Percentiles rank a stretch among this genome's conserved stretches.
These are phyloP conservation scores for Thielaviopsis euricoi DNA, from an alignment of 2,329 filamentous ascomycete species.

Conservation along the genomic window DNA sequence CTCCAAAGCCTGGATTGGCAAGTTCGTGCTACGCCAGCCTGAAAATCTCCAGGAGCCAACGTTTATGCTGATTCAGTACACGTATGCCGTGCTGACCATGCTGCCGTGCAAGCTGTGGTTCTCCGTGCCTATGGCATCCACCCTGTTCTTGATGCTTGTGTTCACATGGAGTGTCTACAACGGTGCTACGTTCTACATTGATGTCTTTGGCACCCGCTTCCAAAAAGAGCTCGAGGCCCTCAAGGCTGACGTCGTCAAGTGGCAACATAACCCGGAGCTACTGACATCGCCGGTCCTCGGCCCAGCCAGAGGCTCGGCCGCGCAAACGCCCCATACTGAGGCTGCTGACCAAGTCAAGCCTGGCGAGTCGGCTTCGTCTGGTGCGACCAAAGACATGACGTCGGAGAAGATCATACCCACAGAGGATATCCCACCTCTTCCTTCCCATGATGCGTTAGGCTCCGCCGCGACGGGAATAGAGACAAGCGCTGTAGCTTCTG, in stretches of 20 bases:
- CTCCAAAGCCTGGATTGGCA: constrained; percentile 75
- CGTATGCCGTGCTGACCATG: constrained; percentile 83
- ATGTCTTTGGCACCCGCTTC: constrained; percentile 91
- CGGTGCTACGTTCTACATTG: constrained; percentile 93
- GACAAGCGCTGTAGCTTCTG: neutral
- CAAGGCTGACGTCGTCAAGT: constrained; percentile 75
- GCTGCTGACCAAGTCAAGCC: neutral
- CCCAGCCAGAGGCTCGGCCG: neutral
- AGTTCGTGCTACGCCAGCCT: constrained; percentile 65
- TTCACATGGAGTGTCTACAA: constrained; percentile 96
- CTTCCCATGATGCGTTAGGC: neutral
- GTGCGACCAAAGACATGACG: neutral
- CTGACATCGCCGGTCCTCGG: constrained; percentile 12
- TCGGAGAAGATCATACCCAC: neutral
- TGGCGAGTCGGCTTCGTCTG: neutral
- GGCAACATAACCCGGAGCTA: constrained; percentile 50
- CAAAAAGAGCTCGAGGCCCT: constrained; percentile 88
- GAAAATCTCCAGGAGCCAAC: constrained; percentile 62
- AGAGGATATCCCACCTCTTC: constrained; percentile 2
- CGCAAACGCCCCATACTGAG: neutral
- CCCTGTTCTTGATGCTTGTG: constrained; percentile 59
- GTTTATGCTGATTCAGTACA: constrained; percentile 94
- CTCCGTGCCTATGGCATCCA: constrained; percentile 66
- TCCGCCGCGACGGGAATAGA: constrained; percentile 5
- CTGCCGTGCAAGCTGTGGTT: constrained; percentile 92